Base-by-base conservation (phyloP, 345 rosid species). In the Corchorus capsularis region DNA sequence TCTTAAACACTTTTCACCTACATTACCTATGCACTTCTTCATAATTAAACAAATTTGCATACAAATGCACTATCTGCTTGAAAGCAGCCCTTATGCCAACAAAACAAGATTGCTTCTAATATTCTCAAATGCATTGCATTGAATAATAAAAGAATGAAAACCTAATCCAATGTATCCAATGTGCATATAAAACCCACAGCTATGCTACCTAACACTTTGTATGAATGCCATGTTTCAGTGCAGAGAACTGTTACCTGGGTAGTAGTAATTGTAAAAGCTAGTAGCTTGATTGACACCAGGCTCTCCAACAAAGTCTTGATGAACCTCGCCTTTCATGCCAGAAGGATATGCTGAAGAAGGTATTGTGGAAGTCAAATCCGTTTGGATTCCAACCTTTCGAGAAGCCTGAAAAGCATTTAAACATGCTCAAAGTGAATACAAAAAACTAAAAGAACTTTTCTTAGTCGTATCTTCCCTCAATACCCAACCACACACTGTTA, bases 221-320 rank as follows among this genome's bases (percentile, higher is more conserved):
- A 8, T 4, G 50, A 35, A 63, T n/a, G 37, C 50, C 20, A 11
- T 10, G 14, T 46, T 57, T 47, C 59, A 63, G 75, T 22, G 43
- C 43, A 43, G 34, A 50, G 47, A n/a, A 68, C 56, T 6, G 53
- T 59, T 60, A 60, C 91, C 91, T 81, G 89, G 91, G 77, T 82
- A 86, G 71, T 71, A 78, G 78, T 88, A 88, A 55, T 35, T 81
- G 80, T 84, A 78, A 76, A 71, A 79, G 73, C 77, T 81, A 65
- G 82, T 78, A 74, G 83, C 76, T 76, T 83, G 80, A 47, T 63
- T 72, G 69, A 71, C 59, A 70, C 76, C 79, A 34, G 73, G 32
- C 15, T 53, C 84, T 63, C 74, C 89, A 60, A 57, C 82, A 13
- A 76, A 78, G 35, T 75, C 72, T 67, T 50, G 69, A 68, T 57